These are phyloP conservation scores for Aulographum hederae DNA, from an alignment of 2,329 filamentous ascomycete species.

Conservation along the genomic window DNA sequence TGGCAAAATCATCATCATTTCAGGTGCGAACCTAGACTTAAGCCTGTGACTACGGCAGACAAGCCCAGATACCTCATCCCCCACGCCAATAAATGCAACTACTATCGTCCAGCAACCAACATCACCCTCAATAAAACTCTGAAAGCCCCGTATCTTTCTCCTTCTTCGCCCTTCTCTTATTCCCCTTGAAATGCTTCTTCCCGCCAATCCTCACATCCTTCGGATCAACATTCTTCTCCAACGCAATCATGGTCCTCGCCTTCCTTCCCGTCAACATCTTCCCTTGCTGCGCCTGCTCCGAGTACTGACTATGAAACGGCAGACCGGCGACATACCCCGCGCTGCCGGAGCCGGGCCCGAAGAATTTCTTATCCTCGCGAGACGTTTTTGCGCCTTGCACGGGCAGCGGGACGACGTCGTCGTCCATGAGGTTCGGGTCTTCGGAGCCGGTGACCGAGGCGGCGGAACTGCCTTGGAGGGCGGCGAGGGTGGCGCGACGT, in stretches of 20 bases:
- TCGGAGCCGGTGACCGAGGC: conserved; percentile 18
- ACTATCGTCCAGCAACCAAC: too few species aligned
- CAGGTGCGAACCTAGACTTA: too few species aligned
- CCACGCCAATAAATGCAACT: too few species aligned
- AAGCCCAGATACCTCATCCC: too few species aligned
- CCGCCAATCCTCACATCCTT: conserved; percentile 45
- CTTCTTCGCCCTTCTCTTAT: conserved; percentile 38
- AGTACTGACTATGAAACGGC: conserved; percentile 84
- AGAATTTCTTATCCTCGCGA: conserved; percentile 77
- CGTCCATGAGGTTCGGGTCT: conserved; percentile 23
- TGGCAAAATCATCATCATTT: too few species aligned
- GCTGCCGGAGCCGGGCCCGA: conserved; percentile 18
- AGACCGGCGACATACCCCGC: conserved; percentile 47
- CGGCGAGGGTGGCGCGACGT: conserved; percentile 38
- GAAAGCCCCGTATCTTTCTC: too few species aligned
- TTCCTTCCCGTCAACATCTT: conserved; percentile 74
- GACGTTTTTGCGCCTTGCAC: conserved; percentile 52
- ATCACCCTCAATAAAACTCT: too few species aligned
- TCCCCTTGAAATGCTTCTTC: conserved; percentile 94
- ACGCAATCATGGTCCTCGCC: conserved; percentile 56
- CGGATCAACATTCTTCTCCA: conserved; percentile 72
- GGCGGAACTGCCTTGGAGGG: conserved; percentile 6
- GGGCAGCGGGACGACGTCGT: conserved; percentile 27
- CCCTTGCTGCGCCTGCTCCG: conserved; percentile 49
- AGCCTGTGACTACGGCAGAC: too few species aligned